A percentile compares a stretch with the other conserved stretches of the same genome.
Evolutionary conservation across 2,329 filamentous ascomycete species (phyloP).

Genomic region (Colletotrichum costaricense): DNA sequence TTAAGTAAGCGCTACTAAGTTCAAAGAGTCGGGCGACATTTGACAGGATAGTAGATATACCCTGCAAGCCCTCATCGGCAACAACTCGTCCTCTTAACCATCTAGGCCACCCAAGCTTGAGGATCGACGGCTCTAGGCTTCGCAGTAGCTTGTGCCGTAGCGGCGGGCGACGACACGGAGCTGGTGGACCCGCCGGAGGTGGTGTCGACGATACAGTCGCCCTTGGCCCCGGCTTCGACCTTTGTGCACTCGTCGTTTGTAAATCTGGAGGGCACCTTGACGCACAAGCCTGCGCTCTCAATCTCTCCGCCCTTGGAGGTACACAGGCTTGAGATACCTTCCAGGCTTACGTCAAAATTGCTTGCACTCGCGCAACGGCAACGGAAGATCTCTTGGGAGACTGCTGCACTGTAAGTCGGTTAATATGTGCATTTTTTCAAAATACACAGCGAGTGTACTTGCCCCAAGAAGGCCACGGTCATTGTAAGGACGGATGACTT

Average conservation of each 20-base stretch:
- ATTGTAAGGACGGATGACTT: not conserved
- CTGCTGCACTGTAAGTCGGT: not conserved
- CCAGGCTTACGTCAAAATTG: not conserved
- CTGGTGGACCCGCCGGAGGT: not conserved
- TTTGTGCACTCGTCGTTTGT: constrained; percentile 6
- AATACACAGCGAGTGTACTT: not conserved
- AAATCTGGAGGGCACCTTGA: not conserved
- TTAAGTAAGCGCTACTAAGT: not conserved
- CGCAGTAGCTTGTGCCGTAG: not conserved
- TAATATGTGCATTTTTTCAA: not conserved
- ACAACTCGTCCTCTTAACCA: not conserved
- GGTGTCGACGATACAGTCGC: constrained; percentile 11
- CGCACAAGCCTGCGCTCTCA: not conserved
- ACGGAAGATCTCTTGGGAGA: not conserved
- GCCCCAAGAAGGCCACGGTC: not conserved
- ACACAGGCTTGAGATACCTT: not conserved
- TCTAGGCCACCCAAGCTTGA: not conserved
- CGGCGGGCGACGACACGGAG: not conserved
- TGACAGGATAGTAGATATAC: not conserved
- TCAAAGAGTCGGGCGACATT: not conserved
- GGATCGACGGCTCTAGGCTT: not conserved
- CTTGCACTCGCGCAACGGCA: constrained; percentile 13
- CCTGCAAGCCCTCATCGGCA: not conserved
- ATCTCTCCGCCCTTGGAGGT: not conserved
- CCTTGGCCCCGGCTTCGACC: not conserved